These are phyloP conservation scores for Pyrenophora graminea DNA, from an alignment of 2,329 filamentous ascomycete genomes.

Conservation along the genomic window DNA sequence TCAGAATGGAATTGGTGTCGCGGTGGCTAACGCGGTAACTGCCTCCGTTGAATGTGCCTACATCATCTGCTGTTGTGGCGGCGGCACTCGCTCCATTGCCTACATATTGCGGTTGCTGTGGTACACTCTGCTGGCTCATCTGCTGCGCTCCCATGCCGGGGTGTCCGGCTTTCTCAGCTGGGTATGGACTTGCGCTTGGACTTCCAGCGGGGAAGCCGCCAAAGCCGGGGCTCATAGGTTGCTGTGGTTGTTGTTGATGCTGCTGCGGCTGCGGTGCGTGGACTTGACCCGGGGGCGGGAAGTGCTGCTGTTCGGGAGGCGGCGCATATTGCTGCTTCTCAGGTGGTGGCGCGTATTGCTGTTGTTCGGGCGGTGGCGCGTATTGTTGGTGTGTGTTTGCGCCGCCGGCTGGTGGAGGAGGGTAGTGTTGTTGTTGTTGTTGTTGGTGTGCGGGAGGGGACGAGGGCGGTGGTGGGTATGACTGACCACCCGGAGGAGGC, in stretches of 20 bases:
- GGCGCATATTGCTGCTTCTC: constrained; percentile 37
- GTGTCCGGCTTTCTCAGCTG: constrained; percentile 8
- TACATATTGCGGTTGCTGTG: constrained; percentile 39
- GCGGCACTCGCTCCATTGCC: constrained; percentile 32
- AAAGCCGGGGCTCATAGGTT: constrained; percentile 34
- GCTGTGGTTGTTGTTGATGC: constrained; percentile 11
- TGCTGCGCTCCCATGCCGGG: constrained; percentile 35
- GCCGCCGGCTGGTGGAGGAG: constrained; percentile 34
- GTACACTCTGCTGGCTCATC: constrained; percentile 30
- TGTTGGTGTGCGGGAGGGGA: constrained; percentile 37
- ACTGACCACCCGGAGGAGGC: constrained; percentile 41
- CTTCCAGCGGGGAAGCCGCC: constrained; percentile 22
- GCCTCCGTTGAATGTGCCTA: constrained; percentile 96
- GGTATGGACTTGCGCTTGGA: constrained; percentile 35
- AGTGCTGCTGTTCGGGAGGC: constrained; percentile 40
- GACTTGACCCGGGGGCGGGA: constrained; percentile 32
- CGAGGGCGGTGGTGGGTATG: constrained; percentile 44
- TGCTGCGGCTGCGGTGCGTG: constrained; percentile 29
- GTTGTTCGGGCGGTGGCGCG: constrained; percentile 38
- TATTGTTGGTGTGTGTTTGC: constrained; percentile 25
- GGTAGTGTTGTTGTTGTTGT: constrained; percentile 34
- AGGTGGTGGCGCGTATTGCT: constrained; percentile 41
- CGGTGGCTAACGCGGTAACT: constrained; percentile 92
- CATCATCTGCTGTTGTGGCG: constrained; percentile 68
- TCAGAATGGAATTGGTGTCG: constrained; percentile 87